These are phyloP conservation scores for Leccinum imitatum DNA, from an alignment of 768 basidiomycete genomes.

Conservation along the genomic window DNA sequence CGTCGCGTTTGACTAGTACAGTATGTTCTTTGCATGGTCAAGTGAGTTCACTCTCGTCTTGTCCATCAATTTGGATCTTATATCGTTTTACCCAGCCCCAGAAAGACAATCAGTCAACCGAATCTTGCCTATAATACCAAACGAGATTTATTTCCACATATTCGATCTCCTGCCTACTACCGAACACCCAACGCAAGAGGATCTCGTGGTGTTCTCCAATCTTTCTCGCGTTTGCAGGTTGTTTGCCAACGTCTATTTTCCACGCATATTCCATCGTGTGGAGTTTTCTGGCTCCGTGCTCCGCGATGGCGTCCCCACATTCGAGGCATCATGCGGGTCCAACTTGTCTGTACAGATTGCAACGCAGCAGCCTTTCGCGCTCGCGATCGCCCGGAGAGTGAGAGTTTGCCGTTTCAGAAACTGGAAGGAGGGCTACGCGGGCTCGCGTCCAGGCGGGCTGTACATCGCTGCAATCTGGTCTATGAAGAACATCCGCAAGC, in stretches of 20 bases:
- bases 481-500: constrained; percentile 21
- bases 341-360: not conserved
- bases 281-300: constrained; percentile 19
- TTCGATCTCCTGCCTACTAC: constrained; percentile 19
- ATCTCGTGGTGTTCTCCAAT: constrained; percentile 10
- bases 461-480: not conserved
- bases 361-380: not conserved
- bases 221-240: constrained; percentile 44
- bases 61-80: not conserved
- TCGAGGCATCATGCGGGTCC: not conserved
- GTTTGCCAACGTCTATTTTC: constrained; percentile 39
- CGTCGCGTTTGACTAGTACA: too few relatives aligned
- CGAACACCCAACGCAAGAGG: constrained; percentile 12
- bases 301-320: not conserved
- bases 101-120: not conserved
- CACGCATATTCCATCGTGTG: constrained; percentile 41
- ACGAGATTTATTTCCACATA: constrained; percentile 38
- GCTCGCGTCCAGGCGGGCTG: not conserved
- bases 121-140: constrained; percentile 36
- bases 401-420: not conserved
- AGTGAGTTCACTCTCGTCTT: too few relatives aligned
- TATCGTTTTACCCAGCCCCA: constrained; percentile 22
- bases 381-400: not conserved
- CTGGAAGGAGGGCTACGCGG: not conserved
- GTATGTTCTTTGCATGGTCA: too few relatives aligned